Conservation (phyloP, 306 rosid species). For the Pyrus bretschneideri region DNA sequence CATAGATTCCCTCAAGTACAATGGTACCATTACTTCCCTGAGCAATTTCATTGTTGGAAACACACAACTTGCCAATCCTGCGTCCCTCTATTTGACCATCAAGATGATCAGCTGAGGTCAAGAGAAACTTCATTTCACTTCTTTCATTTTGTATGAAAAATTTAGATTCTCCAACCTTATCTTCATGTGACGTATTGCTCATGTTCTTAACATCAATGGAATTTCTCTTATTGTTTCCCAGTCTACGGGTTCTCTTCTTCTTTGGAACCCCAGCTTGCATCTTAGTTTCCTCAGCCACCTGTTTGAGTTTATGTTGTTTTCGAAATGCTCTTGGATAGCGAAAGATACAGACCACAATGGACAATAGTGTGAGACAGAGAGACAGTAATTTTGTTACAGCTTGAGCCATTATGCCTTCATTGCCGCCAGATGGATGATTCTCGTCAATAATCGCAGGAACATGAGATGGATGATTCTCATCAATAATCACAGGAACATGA, state of each 20-base stretch:
- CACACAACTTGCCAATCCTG: constrained; percentile 48
- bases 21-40: constrained; percentile 76
- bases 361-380: background rate
- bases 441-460: background rate
- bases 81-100: constrained; percentile 43
- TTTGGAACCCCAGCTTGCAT: constrained; percentile 19
- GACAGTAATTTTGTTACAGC: constrained; percentile 1
- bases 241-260: constrained; percentile 39
- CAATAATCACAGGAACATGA: background rate
- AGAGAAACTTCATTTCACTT: constrained; percentile 7
- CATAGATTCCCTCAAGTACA: constrained; percentile 57
- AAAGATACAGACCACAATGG: constrained; percentile 5
- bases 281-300: constrained; percentile 10
- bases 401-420: background rate
- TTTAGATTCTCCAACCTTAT: constrained; percentile 5
- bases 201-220: constrained; percentile 19
- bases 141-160: background rate
- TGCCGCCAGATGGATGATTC: background rate
- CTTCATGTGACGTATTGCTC: constrained; percentile 5
- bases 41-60: constrained; percentile 59
- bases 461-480: background rate
- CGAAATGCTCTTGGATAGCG: background rate
- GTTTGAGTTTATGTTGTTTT: background rate
- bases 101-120: background rate
- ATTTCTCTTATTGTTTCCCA: constrained; percentile 27